These are phyloP conservation scores for Diaporthe velutina DNA, from an alignment of 2,329 filamentous ascomycete genomes.

Conservation along the genomic window DNA sequence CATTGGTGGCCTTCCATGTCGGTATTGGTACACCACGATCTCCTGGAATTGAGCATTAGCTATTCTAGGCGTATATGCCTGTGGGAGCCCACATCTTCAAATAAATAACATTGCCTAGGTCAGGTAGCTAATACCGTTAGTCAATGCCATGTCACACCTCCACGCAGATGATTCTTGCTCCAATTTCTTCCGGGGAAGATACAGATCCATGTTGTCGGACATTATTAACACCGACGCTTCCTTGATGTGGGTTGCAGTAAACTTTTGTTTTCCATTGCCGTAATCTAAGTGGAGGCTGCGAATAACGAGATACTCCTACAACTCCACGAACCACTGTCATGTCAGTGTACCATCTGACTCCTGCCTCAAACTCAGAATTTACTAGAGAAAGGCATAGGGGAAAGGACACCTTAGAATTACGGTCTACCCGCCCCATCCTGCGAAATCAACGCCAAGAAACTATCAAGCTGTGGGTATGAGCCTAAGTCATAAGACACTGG, in stretches of 20 bases:
- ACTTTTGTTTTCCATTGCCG: constrained; percentile 40
- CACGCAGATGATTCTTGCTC: neutral
- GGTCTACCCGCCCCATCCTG: constrained; percentile 1
- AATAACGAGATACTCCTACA: constrained; percentile 38
- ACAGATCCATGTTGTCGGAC: neutral
- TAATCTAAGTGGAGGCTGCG: constrained; percentile 32
- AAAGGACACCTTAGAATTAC: constrained; percentile 25
- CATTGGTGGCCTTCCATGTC: neutral
- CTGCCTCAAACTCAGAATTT: constrained; percentile 33
- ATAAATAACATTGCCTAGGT: too few species aligned
- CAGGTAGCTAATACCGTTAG: neutral
- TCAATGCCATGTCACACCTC: neutral
- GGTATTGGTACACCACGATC: constrained; percentile 70
- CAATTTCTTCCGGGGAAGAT: neutral
- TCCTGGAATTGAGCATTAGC: constrained; percentile 56
- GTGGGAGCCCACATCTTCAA: neutral
- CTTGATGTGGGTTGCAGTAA: constrained; percentile 8
- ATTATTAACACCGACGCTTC: neutral
- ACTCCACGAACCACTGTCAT: constrained; percentile 37
- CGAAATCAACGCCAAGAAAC: constrained; percentile 28
- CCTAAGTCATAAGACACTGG: constrained; percentile 1
- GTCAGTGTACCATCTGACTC: constrained; percentile 33
- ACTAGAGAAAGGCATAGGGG: neutral
- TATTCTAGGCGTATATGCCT: neutral
- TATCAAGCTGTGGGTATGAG: constrained; percentile 8